Evolutionary conservation across 2,329 filamentous ascomycete genomes (phyloP).

Genomic region (Fusarium anthophilum): DNA sequence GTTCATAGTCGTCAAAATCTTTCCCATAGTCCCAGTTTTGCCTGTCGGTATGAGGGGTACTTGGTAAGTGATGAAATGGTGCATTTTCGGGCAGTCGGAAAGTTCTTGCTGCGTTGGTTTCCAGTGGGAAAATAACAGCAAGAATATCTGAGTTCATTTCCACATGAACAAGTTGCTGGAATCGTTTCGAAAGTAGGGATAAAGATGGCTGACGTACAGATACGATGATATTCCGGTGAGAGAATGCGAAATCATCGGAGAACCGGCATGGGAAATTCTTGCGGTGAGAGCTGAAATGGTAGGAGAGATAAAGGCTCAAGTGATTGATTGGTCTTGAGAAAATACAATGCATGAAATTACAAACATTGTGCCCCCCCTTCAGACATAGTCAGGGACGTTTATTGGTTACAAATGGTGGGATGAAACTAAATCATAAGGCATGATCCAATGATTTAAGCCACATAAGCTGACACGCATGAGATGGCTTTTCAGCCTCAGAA

Average conservation of each 20-base stretch:
- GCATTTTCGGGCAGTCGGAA: not conserved
- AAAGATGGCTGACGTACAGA: not conserved
- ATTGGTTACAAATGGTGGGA: not conserved
- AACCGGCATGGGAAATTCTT: not conserved
- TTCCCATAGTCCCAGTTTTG: not conserved
- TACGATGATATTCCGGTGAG: not conserved
- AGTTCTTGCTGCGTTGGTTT: not conserved
- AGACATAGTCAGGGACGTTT: not conserved
- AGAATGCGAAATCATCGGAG: rapidly evolving
- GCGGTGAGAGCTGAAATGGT: not conserved
- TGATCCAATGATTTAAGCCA: not conserved
- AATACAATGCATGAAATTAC: not conserved
- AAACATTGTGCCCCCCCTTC: not conserved
- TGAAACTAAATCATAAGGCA: not conserved
- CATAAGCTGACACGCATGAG: not conserved
- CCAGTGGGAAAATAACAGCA: not conserved
- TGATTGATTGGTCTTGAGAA: not conserved
- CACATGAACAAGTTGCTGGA: not conserved
- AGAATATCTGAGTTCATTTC: not conserved
- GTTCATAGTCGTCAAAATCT: not conserved
- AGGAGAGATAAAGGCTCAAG: not conserved
- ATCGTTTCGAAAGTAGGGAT: rapidly evolving
- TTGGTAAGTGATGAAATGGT: not conserved
- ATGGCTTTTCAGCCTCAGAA: not conserved
- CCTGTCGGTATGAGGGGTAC: not conserved